phyloP scores from a whole-genome alignment of 169 alveolate species.

The Babesia gibsoni region DNA sequence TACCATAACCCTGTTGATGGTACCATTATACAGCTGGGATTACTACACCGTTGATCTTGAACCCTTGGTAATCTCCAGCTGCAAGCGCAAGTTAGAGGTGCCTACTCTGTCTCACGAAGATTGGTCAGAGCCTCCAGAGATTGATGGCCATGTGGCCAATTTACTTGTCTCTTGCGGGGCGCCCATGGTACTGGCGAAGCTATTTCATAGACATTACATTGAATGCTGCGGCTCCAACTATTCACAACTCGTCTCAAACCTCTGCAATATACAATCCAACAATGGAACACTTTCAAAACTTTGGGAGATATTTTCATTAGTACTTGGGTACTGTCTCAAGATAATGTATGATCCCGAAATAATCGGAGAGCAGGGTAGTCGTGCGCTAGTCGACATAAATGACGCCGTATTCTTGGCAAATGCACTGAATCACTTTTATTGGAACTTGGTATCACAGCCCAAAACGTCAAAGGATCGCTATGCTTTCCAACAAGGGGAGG shows the following conservation, averaged over 20 bases:
- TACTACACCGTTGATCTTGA: constrained; percentile 1
- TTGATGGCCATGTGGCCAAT: not conserved
- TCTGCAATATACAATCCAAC: constrained; percentile 8
- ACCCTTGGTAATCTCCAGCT: not conserved
- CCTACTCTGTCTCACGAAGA: not conserved
- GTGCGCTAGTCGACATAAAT: constrained; percentile 26
- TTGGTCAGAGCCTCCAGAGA: not conserved
- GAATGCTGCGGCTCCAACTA: constrained; percentile 30
- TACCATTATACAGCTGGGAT: constrained; percentile 3
- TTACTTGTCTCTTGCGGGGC: not conserved
- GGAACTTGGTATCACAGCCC: constrained; percentile 5
- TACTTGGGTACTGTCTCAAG: constrained; percentile 41
- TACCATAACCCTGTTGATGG: constrained; percentile 1
- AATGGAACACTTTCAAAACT: constrained; percentile 13
- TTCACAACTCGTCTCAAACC: not conserved
- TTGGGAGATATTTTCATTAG: constrained; percentile 22
- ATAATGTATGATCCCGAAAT: constrained; percentile 38
- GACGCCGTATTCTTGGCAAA: constrained; percentile 46
- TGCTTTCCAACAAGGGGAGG: not conserved
- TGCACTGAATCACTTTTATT: constrained; percentile 31
- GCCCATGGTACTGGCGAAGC: not conserved
- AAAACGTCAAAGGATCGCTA: not conserved
- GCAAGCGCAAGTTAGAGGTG: not conserved
- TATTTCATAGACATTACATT: constrained; percentile 23
- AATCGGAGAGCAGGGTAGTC: constrained; percentile 9